These are phyloP conservation scores for Stachybotrys elegans DNA, from an alignment of 2,329 filamentous ascomycete genomes.

Conservation along the genomic window DNA sequence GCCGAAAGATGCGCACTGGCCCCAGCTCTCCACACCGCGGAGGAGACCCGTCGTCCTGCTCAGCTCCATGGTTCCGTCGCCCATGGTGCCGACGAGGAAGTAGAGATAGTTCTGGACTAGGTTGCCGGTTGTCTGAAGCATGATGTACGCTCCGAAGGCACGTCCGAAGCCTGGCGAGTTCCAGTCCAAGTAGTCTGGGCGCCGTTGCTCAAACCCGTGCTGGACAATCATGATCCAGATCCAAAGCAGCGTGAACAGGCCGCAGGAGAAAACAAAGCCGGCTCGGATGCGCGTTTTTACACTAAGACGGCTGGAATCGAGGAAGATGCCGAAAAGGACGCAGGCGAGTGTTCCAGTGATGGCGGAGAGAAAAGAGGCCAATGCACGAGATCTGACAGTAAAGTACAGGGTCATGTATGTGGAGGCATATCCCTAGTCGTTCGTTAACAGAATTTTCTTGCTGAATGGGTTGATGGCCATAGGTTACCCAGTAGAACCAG, in stretches of 20 bases:
- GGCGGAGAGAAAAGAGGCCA: slow-evolving; percentile 14
- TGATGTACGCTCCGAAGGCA: slow-evolving; percentile 16
- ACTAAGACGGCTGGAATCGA: slow-evolving; percentile 13
- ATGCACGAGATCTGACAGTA: slow-evolving; percentile 12
- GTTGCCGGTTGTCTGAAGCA: slow-evolving; percentile 13
- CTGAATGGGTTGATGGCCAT: not conserved
- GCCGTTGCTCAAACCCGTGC: slow-evolving; percentile 9
- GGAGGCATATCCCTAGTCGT: slow-evolving; percentile 7
- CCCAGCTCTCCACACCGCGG: slow-evolving; percentile 16
- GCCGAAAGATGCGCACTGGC: slow-evolving; percentile 16
- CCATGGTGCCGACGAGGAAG: slow-evolving; percentile 13
- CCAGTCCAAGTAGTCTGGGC: slow-evolving; percentile 12
- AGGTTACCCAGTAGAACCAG: slow-evolving; percentile 10
- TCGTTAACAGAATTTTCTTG: not conserved
- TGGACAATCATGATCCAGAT: slow-evolving; percentile 17
- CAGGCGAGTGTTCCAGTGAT: slow-evolving; percentile 14
- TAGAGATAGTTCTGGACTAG: slow-evolving; percentile 12
- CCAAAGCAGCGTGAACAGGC: slow-evolving; percentile 14
- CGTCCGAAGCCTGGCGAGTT: slow-evolving; percentile 13
- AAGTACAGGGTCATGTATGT: slow-evolving; percentile 15
- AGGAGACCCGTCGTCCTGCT: slow-evolving; percentile 13
- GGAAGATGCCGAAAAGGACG: slow-evolving; percentile 15
- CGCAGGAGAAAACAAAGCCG: slow-evolving; percentile 14
- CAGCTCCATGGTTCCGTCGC: slow-evolving; percentile 14
- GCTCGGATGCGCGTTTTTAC: slow-evolving; percentile 11